Percentiles rank a stretch among this genome's conserved stretches.
Conservation (phyloP, 495 filamentous ascomycete species). For the Letharia columbiana region DNA sequence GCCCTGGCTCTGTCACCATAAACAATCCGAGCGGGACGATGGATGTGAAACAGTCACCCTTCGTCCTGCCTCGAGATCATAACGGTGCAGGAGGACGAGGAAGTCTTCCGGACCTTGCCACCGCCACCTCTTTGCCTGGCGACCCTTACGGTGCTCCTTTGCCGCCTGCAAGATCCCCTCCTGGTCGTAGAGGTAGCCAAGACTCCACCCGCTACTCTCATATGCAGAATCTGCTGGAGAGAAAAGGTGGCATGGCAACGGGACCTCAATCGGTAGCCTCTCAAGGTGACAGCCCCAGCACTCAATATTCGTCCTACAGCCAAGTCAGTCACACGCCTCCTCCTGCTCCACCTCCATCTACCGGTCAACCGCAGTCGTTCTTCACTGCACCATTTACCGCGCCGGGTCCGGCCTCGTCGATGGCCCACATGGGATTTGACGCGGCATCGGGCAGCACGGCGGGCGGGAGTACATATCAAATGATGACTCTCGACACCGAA, state of each 20-base stretch:
- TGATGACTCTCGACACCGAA: slow-evolving; percentile 32
- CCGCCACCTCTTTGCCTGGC: slow-evolving; percentile 26
- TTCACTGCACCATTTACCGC: slow-evolving; percentile 28
- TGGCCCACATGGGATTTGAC: slow-evolving; percentile 22
- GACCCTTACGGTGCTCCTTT: slow-evolving; percentile 25
- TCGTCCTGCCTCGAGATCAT: slow-evolving; percentile 29
- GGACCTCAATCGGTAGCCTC: slow-evolving; percentile 33
- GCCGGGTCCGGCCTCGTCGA: slow-evolving; percentile 25
- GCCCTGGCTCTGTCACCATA: slow-evolving; percentile 39
- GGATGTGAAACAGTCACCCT: slow-evolving; percentile 42
- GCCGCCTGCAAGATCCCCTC: slow-evolving; percentile 29
- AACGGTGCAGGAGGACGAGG: slow-evolving; percentile 7
- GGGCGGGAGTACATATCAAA: slow-evolving; percentile 24
- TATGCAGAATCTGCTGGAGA: slow-evolving; percentile 10
- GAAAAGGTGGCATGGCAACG: slow-evolving; percentile 34
- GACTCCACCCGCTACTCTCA: slow-evolving; percentile 17
- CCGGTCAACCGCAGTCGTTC: slow-evolving; percentile 28
- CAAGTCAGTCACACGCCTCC: slow-evolving; percentile 36
- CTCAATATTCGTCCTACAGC: slow-evolving; percentile 43
- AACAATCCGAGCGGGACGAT: slow-evolving; percentile 34
- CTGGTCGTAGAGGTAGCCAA: slow-evolving; percentile 23
- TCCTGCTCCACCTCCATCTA: slow-evolving; percentile 17
- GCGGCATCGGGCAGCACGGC: slow-evolving; percentile 24
- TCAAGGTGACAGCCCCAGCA: slow-evolving; percentile 49
- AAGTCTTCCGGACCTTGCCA: slow-evolving; percentile 18